Evolutionary conservation across 257 asterid genomes (phyloP).

Genomic region (Fraxinus cuspidata): DNA sequence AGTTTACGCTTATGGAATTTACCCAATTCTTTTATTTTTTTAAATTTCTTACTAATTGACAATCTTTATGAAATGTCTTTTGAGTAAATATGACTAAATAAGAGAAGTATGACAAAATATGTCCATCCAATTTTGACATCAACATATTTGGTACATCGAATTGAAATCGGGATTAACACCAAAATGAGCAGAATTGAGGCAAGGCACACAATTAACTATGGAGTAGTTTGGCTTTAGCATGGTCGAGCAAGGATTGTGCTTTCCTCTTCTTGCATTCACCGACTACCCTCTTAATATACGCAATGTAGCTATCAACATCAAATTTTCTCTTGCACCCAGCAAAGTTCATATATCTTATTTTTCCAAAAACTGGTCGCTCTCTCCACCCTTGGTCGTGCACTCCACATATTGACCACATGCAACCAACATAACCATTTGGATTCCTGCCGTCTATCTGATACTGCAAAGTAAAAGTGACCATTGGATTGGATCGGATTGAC

Average conservation of each 20-base stretch:
- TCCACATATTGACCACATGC: conserved; percentile 99
- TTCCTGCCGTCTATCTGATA: conserved; percentile 92
- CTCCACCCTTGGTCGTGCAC: conserved; percentile 98
- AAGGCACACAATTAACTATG: conserved; percentile 18
- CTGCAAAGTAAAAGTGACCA: conserved; percentile 39
- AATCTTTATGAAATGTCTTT: not conserved
- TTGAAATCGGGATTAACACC: not conserved
- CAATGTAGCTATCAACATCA: conserved; percentile 77
- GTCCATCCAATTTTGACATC: not conserved
- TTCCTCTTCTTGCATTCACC: conserved; percentile 83
- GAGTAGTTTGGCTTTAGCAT: conserved; percentile 44
- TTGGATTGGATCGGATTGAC: conserved; percentile 8
- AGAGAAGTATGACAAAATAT: not conserved
- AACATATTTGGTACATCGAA: not conserved
- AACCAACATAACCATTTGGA: conserved; percentile 96
- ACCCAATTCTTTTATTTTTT: no score
- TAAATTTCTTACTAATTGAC: not conserved
- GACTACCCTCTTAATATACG: conserved; percentile 63
- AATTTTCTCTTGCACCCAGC: conserved; percentile 97
- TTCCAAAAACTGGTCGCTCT: conserved; percentile 85
- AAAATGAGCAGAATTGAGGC: not conserved
- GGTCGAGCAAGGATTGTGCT: conserved; percentile 46
- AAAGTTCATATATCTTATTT: conserved; percentile 90
- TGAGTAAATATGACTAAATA: not conserved
- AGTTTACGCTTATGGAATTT: not conserved